A percentile compares a stretch with the other conserved stretches of the same genome.
Evolutionary conservation across 208 protist genomes (phyloP).

Genomic region (Leishmania mexicana): DNA sequence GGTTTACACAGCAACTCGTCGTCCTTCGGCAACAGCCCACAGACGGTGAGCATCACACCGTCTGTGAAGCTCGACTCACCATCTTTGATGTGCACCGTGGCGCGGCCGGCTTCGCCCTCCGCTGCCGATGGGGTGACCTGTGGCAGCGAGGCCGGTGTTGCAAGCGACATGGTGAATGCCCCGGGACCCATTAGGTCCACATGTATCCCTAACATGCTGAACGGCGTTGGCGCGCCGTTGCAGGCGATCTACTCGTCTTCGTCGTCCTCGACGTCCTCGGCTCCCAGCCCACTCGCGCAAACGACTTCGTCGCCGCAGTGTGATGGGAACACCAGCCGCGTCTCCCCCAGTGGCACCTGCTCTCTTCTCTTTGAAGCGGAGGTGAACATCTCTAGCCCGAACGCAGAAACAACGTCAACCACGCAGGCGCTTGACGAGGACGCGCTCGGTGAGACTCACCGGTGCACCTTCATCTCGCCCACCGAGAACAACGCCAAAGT

Average conservation of each 20-base stretch:
- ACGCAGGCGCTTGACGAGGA: neutral
- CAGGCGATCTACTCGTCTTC: slow-evolving; percentile 4
- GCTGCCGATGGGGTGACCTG: neutral
- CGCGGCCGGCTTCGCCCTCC: neutral
- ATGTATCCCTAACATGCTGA: neutral
- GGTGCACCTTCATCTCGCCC: neutral
- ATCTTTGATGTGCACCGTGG: neutral
- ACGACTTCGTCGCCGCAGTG: neutral
- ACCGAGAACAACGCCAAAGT: neutral
- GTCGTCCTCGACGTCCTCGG: slow-evolving; percentile 2
- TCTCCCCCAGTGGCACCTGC: neutral
- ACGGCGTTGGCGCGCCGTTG: neutral
- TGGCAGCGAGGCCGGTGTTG: neutral
- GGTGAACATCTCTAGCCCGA: neutral
- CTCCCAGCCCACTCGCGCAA: neutral
- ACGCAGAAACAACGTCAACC: neutral
- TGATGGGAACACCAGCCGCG: neutral
- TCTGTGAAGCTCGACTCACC: slow-evolving; percentile 11
- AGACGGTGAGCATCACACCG: slow-evolving; percentile 9
- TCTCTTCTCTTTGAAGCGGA: neutral
- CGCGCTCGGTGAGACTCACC: neutral
- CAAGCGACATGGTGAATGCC: neutral
- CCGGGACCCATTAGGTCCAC: neutral
- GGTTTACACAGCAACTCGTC: slow-evolving; percentile 7
- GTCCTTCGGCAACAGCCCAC: neutral